Evolutionary conservation across 192 early-diverging fungal species (phyloP).

Genomic region (Podila epicladia): DNA sequence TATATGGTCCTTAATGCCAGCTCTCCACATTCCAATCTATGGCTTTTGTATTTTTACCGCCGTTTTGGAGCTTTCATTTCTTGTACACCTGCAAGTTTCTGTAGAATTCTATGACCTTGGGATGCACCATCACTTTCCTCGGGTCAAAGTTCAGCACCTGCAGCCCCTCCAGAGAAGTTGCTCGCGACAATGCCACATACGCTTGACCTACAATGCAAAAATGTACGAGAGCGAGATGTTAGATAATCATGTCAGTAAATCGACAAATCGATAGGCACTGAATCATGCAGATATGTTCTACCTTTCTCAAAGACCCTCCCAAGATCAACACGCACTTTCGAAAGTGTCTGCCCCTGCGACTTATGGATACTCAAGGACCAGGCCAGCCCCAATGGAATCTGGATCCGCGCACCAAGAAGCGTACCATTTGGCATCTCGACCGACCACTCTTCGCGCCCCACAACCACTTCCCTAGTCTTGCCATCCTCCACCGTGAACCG

Average conservation of each 20-base stretch:
- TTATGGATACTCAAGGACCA: conserved; percentile 93
- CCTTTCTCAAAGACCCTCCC: conserved; percentile 82
- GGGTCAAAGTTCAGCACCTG: conserved; percentile 77
- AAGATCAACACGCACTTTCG: conserved; percentile 78
- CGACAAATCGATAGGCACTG: background rate
- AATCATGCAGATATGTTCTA: conserved; percentile 6
- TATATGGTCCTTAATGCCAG: too few species aligned
- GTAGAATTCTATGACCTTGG: conserved; percentile 76
- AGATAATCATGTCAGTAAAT: background rate
- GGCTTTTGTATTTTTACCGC: too few species aligned
- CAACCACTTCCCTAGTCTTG: conserved; percentile 52
- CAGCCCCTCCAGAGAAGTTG: conserved; percentile 72
- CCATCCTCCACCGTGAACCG: conserved; percentile 47
- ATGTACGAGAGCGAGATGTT: background rate
- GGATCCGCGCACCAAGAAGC: conserved; percentile 34
- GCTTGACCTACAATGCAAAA: conserved; percentile 63
- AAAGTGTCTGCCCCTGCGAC: conserved; percentile 88
- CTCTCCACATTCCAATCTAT: too few species aligned
- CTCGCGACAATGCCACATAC: conserved; percentile 87
- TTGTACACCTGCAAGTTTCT: conserved; percentile 23
- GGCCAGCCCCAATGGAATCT: conserved; percentile 82
- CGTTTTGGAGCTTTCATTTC: background rate
- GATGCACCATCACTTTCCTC: conserved; percentile 76
- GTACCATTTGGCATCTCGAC: conserved; percentile 59
- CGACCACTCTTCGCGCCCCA: conserved; percentile 63